Conservation (phyloP, 2,329 filamentous ascomycete genomes). For the Botrytis aclada region DNA sequence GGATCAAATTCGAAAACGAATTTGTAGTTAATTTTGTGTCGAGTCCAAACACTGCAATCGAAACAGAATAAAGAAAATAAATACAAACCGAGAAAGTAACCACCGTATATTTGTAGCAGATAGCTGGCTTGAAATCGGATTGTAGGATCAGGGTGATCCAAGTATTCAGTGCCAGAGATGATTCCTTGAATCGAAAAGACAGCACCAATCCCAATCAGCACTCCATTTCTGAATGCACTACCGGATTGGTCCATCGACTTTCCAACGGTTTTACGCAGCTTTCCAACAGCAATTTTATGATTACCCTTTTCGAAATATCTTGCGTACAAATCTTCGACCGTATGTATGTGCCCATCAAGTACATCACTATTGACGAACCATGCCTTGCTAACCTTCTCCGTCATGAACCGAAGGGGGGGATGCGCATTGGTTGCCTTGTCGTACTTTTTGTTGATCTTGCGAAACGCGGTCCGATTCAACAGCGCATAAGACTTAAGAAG, state of each 20-base stretch:
- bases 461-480: slow-evolving; percentile 87
- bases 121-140: slow-evolving; percentile 58
- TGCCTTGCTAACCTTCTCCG: slow-evolving; percentile 83
- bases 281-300: slow-evolving; percentile 84
- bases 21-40: slow-evolving; percentile 86
- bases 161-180: slow-evolving; percentile 53
- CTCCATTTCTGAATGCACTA: slow-evolving; percentile 58
- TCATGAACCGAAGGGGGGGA: slow-evolving; percentile 77
- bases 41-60: slow-evolving; percentile 78
- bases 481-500: slow-evolving; percentile 87
- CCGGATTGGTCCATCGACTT: slow-evolving; percentile 55
- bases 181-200: slow-evolving; percentile 66
- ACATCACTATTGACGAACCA: slow-evolving; percentile 90
- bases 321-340: slow-evolving; percentile 87
- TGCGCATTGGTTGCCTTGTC: slow-evolving; percentile 84
- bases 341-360: slow-evolving; percentile 74
- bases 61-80: slow-evolving; percentile 82
- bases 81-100: slow-evolving; percentile 81
- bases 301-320: slow-evolving; percentile 93
- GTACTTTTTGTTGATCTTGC: slow-evolving; percentile 98
- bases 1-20: slow-evolving; percentile 97
- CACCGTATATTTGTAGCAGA: slow-evolving; percentile 85
- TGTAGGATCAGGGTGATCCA: slow-evolving; percentile 50
- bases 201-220: slow-evolving; percentile 65
- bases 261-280: slow-evolving; percentile 71